Percentiles rank a stretch among this genome's conserved stretches.
Evolutionary conservation across 495 filamentous ascomycete species (phyloP).

Genomic region (Neurospora sp.): DNA sequence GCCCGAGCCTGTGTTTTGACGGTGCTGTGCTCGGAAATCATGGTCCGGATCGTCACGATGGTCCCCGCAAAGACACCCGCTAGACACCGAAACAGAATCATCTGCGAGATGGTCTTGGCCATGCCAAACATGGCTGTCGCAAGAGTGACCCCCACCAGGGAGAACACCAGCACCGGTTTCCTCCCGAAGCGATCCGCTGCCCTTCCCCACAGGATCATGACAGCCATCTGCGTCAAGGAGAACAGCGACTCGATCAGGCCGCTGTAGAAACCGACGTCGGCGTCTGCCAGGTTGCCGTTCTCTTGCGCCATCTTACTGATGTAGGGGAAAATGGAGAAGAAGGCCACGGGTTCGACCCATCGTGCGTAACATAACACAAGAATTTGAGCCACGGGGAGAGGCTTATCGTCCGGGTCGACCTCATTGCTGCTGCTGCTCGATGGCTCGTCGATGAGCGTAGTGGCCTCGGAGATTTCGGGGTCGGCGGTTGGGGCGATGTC

Average conservation of each 20-base stretch:
- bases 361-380: slow-evolving; percentile 56
- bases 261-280: slow-evolving; percentile 60
- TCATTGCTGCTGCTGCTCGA: slow-evolving; percentile 6
- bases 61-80: slow-evolving; percentile 61
- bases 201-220: slow-evolving; percentile 49
- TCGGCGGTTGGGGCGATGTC: slow-evolving; percentile 5
- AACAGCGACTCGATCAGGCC: slow-evolving; percentile 66
- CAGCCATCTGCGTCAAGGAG: slow-evolving; percentile 52
- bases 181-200: slow-evolving; percentile 56
- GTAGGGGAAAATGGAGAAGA: slow-evolving; percentile 68
- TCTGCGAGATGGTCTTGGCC: slow-evolving; percentile 49
- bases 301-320: slow-evolving; percentile 60
- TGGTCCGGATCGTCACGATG: slow-evolving; percentile 58
- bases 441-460: neutral
- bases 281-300: slow-evolving; percentile 42
- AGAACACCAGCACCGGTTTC: slow-evolving; percentile 56
- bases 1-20: slow-evolving; percentile 53
- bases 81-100: slow-evolving; percentile 54
- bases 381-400: slow-evolving; percentile 50
- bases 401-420: slow-evolving; percentile 21
- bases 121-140: slow-evolving; percentile 53
- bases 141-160: slow-evolving; percentile 46
- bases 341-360: slow-evolving; percentile 62
- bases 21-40: slow-evolving; percentile 61
- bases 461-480: slow-evolving; percentile 9